Evolutionary conservation across 2,329 filamentous ascomycete species (phyloP).

Genomic region (Calonectria fujianensis): DNA sequence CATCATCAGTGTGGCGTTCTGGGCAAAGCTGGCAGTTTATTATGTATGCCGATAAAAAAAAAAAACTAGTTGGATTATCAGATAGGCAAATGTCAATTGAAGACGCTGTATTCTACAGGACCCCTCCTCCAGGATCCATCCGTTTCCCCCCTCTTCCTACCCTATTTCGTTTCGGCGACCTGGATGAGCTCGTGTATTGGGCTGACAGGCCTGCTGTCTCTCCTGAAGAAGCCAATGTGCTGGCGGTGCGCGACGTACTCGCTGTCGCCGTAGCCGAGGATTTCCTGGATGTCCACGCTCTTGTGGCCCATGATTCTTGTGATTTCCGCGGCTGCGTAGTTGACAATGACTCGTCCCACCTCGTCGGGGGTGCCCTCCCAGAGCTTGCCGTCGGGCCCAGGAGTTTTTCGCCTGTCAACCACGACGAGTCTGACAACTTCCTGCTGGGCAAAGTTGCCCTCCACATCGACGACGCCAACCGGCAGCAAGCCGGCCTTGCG

Average conservation of each 20-base stretch:
- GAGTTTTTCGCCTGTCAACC: conserved; percentile 75
- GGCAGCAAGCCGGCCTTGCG: conserved; percentile 92
- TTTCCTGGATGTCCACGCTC: conserved; percentile 85
- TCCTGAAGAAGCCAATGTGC: conserved; percentile 85
- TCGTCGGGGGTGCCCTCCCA: conserved; percentile 77
- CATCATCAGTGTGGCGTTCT: conserved; percentile 47
- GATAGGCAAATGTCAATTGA: conserved; percentile 49
- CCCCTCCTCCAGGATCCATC: neutral
- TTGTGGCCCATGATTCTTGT: conserved; percentile 87
- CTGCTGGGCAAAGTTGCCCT: conserved; percentile 91
- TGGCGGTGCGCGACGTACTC: conserved; percentile 94
- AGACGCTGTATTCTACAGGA: conserved; percentile 48
- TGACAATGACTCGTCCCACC: conserved; percentile 91
- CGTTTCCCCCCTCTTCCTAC: conserved; percentile 34
- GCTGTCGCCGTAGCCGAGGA: conserved; percentile 94
- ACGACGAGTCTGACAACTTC: conserved; percentile 93
- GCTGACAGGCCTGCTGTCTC: conserved; percentile 72
- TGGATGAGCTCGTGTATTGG: conserved; percentile 60
- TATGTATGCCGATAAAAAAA: conserved; percentile 36
- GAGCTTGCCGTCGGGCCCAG: conserved; percentile 65
- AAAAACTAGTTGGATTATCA: conserved; percentile 50
- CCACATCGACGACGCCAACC: conserved; percentile 92
- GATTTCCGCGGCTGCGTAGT: conserved; percentile 93
- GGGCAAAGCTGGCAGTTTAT: conserved; percentile 35
- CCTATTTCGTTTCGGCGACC: conserved; percentile 45